Evolutionary conservation across 768 basidiomycete species (phyloP).

Genomic region (Tylopilus sp.): DNA sequence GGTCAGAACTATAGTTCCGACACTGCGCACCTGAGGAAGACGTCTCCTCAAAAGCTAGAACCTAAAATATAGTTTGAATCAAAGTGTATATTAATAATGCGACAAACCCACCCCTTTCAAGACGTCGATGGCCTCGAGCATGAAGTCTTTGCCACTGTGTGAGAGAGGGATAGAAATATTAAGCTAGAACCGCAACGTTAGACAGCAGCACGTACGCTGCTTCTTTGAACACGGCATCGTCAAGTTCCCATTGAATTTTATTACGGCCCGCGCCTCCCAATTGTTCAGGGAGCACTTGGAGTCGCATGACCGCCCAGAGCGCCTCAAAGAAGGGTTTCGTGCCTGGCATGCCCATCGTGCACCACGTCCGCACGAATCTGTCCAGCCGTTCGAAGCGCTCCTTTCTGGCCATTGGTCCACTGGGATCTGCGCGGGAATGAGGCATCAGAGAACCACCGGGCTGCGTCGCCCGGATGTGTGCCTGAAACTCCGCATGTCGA

Average conservation of each 20-base stretch:
- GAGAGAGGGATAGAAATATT: conserved; percentile 18
- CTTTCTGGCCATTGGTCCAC: conserved; percentile 61
- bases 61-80: conserved; percentile 30
- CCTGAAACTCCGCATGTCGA: conserved; percentile 80
- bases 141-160: conserved; percentile 86
- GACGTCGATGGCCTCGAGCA: conserved; percentile 85
- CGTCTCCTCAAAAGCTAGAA: conserved; percentile 75
- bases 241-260: conserved; percentile 85
- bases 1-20: conserved; percentile 33
- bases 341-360: conserved; percentile 82
- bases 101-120: conserved; percentile 75
- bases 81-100: conserved; percentile 10
- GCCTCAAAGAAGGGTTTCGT: conserved; percentile 73
- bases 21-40: conserved; percentile 32
- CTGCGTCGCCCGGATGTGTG: conserved; percentile 73
- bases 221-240: conserved; percentile 93
- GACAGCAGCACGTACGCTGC: conserved; percentile 65
- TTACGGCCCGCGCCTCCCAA: conserved; percentile 76
- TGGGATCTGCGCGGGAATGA: conserved; percentile 64
- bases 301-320: conserved; percentile 74
- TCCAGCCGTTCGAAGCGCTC: conserved; percentile 75
- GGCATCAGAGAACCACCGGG: conserved; percentile 80
- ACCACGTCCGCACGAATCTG: conserved; percentile 78
- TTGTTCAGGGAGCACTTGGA: conserved; percentile 76
- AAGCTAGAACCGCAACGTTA: conserved; percentile 6